These are phyloP conservation scores for Symbiodinium pilosum DNA, from an alignment of 73 alveolate species.

Conservation along the genomic window DNA sequence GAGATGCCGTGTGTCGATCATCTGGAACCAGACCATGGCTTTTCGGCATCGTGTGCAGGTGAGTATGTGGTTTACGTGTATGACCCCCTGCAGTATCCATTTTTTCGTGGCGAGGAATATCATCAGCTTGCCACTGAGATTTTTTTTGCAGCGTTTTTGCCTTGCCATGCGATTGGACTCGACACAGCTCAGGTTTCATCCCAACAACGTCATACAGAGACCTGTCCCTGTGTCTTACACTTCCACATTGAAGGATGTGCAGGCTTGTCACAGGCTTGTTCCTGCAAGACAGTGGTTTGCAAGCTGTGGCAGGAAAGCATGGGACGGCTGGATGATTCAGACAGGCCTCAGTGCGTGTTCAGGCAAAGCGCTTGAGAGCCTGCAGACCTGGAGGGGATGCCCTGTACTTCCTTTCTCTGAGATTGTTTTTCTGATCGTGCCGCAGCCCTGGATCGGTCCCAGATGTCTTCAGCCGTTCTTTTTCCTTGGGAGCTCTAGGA, in stretches of 20 bases:
- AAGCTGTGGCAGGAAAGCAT: not conserved
- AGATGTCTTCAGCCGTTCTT: too few species aligned
- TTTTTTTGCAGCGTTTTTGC: too few species aligned
- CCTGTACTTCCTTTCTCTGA: not conserved
- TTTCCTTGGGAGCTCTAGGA: too few species aligned
- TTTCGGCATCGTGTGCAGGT: not conserved
- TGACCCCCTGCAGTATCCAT: conserved; percentile 51
- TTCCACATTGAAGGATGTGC: not conserved
- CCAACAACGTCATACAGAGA: conserved; percentile 55
- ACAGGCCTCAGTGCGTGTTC: not conserved
- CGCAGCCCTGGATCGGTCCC: not conserved
- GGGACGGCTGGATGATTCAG: not conserved
- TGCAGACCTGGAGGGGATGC: not conserved
- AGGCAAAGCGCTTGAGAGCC: not conserved
- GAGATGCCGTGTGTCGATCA: not conserved
- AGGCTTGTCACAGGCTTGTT: not conserved
- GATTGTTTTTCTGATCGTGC: conserved; percentile 1
- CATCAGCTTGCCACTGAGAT: conserved; percentile 15
- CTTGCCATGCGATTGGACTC: not conserved
- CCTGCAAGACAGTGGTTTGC: not conserved
- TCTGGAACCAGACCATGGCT: too few species aligned
- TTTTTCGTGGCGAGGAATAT: conserved; percentile 56
- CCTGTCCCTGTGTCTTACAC: conserved; percentile 35
- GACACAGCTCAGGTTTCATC: conserved; percentile 41
- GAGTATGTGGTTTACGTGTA: conserved; percentile 72